Evolutionary conservation across 2,329 filamentous ascomycete species (phyloP).

Genomic region (Ilyonectria robusta): DNA sequence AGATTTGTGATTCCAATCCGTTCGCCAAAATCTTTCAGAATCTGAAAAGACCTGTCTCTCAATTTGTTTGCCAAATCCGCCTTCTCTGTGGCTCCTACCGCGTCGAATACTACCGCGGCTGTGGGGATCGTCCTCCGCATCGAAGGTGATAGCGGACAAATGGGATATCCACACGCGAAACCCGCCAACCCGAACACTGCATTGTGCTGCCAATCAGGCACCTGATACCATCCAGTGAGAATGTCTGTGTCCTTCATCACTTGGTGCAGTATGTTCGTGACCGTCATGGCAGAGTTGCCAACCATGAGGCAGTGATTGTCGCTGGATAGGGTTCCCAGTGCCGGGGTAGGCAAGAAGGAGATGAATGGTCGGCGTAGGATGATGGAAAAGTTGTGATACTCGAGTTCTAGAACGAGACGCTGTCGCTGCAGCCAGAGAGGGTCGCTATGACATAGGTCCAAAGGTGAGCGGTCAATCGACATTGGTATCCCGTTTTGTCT

Average conservation of each 20-base stretch:
- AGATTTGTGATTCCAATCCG: slow-evolving; percentile 38
- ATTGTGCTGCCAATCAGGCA: slow-evolving; percentile 47
- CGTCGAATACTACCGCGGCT: slow-evolving; percentile 37
- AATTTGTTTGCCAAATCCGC: slow-evolving; percentile 28
- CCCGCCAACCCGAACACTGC: slow-evolving; percentile 40
- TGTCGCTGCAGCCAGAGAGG: slow-evolving; percentile 60
- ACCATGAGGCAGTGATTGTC: slow-evolving; percentile 44
- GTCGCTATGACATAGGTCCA: slow-evolving; percentile 51
- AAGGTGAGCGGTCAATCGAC: slow-evolving; percentile 54
- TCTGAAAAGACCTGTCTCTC: slow-evolving; percentile 30
- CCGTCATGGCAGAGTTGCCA: slow-evolving; percentile 45
- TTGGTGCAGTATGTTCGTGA: slow-evolving; percentile 49
- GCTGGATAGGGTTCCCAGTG: slow-evolving; percentile 44
- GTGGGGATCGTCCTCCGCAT: slow-evolving; percentile 33
- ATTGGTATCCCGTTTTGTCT: slow-evolving; percentile 54
- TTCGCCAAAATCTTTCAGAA: slow-evolving; percentile 39
- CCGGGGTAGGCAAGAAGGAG: slow-evolving; percentile 51
- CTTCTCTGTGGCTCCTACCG: slow-evolving; percentile 13
- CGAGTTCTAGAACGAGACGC: slow-evolving; percentile 58
- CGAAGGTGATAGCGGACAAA: slow-evolving; percentile 42
- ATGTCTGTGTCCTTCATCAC: slow-evolving; percentile 45
- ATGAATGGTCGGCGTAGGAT: slow-evolving; percentile 59
- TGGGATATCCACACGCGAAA: slow-evolving; percentile 46
- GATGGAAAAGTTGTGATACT: slow-evolving; percentile 58
- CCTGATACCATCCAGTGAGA: slow-evolving; percentile 48